Percentiles rank a stretch among this genome's conserved stretches.
Evolutionary conservation across 257 asterid species (phyloP).

Genomic region (Cordia subcordata): DNA sequence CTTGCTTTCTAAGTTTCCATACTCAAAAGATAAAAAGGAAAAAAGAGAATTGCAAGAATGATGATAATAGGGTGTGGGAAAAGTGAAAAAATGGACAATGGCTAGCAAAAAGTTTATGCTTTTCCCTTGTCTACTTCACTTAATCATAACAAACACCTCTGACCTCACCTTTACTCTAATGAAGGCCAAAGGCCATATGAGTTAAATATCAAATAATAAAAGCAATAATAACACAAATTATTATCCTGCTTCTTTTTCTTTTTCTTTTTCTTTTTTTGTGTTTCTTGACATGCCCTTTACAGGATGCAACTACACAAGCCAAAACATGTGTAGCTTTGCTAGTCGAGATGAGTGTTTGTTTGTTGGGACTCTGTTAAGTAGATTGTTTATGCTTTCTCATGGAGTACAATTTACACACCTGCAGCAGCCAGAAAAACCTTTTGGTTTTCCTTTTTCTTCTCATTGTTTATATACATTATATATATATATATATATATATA

Average conservation of each 20-base stretch:
- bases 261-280: no score
- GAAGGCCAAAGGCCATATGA: background rate
- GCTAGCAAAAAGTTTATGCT: background rate
- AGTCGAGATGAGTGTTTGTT: background rate
- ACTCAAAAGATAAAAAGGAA: background rate
- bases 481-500: no score
- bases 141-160: background rate
- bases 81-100: background rate
- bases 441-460: no score
- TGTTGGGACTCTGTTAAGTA: background rate
- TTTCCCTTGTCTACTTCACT: background rate
- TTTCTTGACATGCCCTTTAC: no score
- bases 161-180: background rate
- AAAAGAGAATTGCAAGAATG: background rate
- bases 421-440: no score
- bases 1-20: constrained; percentile 34
- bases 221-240: no score
- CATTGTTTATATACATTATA: no score
- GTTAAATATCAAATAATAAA: no score
- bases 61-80: background rate
- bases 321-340: background rate
- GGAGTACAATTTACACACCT: background rate
- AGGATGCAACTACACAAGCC: no score
- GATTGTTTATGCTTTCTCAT: background rate
- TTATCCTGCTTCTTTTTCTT: no score